These are phyloP conservation scores for Mycena polygramma DNA, from an alignment of 768 basidiomycete genomes.

Conservation along the genomic window DNA sequence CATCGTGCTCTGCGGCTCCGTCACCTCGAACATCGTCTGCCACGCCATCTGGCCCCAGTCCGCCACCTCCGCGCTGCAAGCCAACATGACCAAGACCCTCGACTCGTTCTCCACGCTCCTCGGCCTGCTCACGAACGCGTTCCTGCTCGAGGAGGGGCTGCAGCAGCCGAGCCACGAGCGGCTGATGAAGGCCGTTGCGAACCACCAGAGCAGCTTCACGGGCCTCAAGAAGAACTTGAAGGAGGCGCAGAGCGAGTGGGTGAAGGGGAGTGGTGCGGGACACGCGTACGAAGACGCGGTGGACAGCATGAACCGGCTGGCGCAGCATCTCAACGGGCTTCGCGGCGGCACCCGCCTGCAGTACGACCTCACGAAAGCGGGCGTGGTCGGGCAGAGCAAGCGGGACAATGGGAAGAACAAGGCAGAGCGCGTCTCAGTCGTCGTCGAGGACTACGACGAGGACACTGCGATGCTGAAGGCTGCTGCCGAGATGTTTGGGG, in stretches of 20 bases:
- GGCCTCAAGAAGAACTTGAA: slow-evolving; percentile 86
- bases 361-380: slow-evolving; percentile 81
- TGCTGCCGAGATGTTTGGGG: slow-evolving; percentile 82
- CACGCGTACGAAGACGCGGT: slow-evolving; percentile 89
- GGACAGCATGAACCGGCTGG: slow-evolving; percentile 87
- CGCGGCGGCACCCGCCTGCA: slow-evolving; percentile 88
- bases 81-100: slow-evolving; percentile 86
- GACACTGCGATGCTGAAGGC: slow-evolving; percentile 64
- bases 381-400: slow-evolving; percentile 44
- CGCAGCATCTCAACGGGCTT: slow-evolving; percentile 93
- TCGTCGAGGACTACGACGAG: slow-evolving; percentile 45
- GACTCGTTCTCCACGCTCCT: slow-evolving; percentile 92
- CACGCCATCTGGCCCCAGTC: slow-evolving; percentile 87
- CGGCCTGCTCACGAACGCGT: slow-evolving; percentile 83
- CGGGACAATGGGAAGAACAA: slow-evolving; percentile 39
- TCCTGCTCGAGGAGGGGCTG: slow-evolving; percentile 82
- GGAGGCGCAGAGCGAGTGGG: slow-evolving; percentile 92
- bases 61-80: slow-evolving; percentile 86
- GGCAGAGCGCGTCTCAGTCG: slow-evolving; percentile 44
- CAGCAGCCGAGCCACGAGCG: slow-evolving; percentile 69
- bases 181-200: slow-evolving; percentile 83
- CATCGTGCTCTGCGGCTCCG: slow-evolving; percentile 82
- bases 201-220: slow-evolving; percentile 92
- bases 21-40: slow-evolving; percentile 88
- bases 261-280: slow-evolving; percentile 47